Conservation (phyloP, 306 rosid genomes). For the Pueraria montana region DNA sequence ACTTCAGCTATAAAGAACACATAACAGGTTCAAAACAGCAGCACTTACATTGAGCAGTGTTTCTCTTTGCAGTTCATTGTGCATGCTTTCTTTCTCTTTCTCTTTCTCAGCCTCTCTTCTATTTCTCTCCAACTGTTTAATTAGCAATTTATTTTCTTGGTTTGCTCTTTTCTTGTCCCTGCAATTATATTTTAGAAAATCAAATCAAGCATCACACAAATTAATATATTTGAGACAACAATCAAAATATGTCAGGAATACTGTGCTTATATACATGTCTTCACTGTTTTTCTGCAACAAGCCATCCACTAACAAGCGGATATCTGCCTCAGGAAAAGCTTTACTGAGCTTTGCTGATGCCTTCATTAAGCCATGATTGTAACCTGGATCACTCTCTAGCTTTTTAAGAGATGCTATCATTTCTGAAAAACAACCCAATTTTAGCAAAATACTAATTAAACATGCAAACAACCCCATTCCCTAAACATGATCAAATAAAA, state of each 20-base stretch:
- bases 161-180: slow-evolving; percentile 82
- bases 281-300: slow-evolving; percentile 67
- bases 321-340: slow-evolving; percentile 64
- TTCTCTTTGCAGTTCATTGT: slow-evolving; percentile 63
- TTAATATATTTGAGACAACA: slow-evolving; percentile 26
- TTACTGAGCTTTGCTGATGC: slow-evolving; percentile 74
- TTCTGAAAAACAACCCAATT: slow-evolving; percentile 57
- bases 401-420: slow-evolving; percentile 63
- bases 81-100: slow-evolving; percentile 68
- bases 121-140: slow-evolving; percentile 77
- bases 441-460: slow-evolving; percentile 1
- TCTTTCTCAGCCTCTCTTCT: slow-evolving; percentile 75
- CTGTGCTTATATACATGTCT: slow-evolving; percentile 63
- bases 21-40: not conserved
- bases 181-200: slow-evolving; percentile 35
- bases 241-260: slow-evolving; percentile 28
- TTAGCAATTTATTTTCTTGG: slow-evolving; percentile 70
- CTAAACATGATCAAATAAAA: not conserved
- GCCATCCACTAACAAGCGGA: slow-evolving; percentile 65
- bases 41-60: slow-evolving; percentile 66
- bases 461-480: not conserved
- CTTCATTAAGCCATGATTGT: slow-evolving; percentile 56
- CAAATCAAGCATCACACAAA: not conserved
- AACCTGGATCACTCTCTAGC: slow-evolving; percentile 59
- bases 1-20: slow-evolving; percentile 10